Base-by-base conservation (phyloP, 78 protist genomes). In the Chrysochromulina tobinii region DNA sequence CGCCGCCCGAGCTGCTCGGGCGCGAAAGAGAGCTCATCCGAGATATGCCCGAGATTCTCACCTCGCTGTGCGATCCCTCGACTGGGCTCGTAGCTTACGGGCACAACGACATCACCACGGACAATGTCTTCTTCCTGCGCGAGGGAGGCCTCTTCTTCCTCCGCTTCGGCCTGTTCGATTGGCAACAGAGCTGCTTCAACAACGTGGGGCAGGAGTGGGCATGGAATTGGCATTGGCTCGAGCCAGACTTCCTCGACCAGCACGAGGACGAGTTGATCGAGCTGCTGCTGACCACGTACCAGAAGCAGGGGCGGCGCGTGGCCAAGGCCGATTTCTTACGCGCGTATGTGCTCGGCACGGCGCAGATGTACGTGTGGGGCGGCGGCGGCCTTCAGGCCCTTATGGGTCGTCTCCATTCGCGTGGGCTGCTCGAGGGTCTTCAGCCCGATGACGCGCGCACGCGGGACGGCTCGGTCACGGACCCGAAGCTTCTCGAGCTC, bases 141-240 rank as follows among this genome's bases (percentile, higher is more conserved):
- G 51, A 2, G n/a, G 23, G 4, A 3, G 51, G 79, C 15, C 14
- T 27, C 79, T 8, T 4, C 53, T 38, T 38, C 38, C 64, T 59
- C 64, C 23, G 12, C 53, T n/a, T 69, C 51, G 79, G 79, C 79
- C 79, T 69, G 23, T 69, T 69, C 51, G 79, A 69, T 12, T 66
- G 72, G 72, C 27, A 66, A 6, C 79, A 69, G 51, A 51, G 51
- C 53, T 69, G 79, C 79, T 5, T 69, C 79, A 69, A 69, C 79
- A 25, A n/a, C 15, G 79, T 69, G 3, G 79, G 79, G 79, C 79
- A 25, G 3, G 79, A 69, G 79, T 69, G 79, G 79, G 79, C 79
- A 12, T 69, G 79, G 79, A 69, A 69, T 51, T 69, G 21, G 51
- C 79, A 69, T 12, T 69, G 5, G 14, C 79, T 69, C 14, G 51